phyloP scores from a whole-genome alignment of 192 early-diverging fungal genomes.

The Podila verticillata region DNA sequence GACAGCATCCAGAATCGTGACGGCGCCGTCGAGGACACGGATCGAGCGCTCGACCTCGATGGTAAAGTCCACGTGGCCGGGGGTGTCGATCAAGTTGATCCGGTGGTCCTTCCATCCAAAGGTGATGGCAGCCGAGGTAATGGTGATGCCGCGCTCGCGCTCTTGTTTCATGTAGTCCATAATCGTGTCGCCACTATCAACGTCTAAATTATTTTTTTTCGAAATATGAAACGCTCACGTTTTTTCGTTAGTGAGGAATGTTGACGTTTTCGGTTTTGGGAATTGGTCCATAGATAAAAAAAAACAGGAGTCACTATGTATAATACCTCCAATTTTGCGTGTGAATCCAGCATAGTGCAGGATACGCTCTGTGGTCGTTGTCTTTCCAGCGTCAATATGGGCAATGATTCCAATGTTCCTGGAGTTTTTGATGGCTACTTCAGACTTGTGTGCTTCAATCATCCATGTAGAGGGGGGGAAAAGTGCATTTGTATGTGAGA shows the following conservation, averaged over 20 bases:
- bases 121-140: conserved; percentile 92
- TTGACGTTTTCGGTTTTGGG: too few species aligned
- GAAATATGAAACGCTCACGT: too few species aligned
- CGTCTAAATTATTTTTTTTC: conserved; percentile 61
- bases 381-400: conserved; percentile 97
- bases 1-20: conserved; percentile 93
- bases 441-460: conserved; percentile 25
- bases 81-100: conserved; percentile 95
- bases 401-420: conserved; percentile 96
- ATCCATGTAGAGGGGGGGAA: neutral
- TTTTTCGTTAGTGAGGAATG: too few species aligned
- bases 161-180: conserved; percentile 93
- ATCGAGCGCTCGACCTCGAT: conserved; percentile 94
- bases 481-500: neutral
- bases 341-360: conserved; percentile 95
- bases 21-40: conserved; percentile 93
- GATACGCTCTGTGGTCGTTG: conserved; percentile 98
- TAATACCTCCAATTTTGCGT: conserved; percentile 79
- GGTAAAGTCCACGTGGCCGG: conserved; percentile 96
- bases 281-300: neutral
- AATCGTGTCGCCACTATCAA: conserved; percentile 92
- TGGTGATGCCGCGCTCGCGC: conserved; percentile 94
- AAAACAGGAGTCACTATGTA: neutral
- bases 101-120: conserved; percentile 78
- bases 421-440: conserved; percentile 53